Conservation (phyloP, 2,329 filamentous ascomycete species). For the Salinomyces thailandicus region DNA sequence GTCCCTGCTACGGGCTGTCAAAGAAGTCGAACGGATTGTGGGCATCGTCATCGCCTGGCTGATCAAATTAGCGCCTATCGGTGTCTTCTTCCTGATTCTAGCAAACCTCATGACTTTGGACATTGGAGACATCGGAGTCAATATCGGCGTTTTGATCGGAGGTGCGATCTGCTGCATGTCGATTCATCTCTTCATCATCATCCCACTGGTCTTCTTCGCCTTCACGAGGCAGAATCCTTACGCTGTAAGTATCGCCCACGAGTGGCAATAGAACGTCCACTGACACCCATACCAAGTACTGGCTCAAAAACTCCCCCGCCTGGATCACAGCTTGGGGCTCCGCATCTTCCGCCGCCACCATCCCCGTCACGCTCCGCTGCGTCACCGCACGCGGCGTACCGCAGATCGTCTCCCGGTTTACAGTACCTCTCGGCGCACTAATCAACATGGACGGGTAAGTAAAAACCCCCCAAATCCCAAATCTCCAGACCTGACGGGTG, state of each 20-base stretch:
- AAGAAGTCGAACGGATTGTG: slow-evolving; percentile 41
- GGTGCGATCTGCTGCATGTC: slow-evolving; percentile 38
- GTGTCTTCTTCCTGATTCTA: slow-evolving; percentile 46
- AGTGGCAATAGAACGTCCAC: too few relatives aligned
- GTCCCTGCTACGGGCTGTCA: slow-evolving; percentile 34
- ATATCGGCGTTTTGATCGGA: slow-evolving; percentile 42
- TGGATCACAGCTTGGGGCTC: slow-evolving; percentile 48
- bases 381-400: slow-evolving; percentile 34
- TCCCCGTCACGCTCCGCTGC: slow-evolving; percentile 40
- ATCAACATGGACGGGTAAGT: slow-evolving; percentile 41
- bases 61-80: slow-evolving; percentile 41
- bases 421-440: slow-evolving; percentile 39
- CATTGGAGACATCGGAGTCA: slow-evolving; percentile 38
- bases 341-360: slow-evolving; percentile 43
- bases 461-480: slow-evolving; percentile 1
- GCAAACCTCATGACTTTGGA: slow-evolving; percentile 42
- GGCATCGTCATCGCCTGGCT: slow-evolving; percentile 38
- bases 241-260: slow-evolving; percentile 16
- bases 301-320: slow-evolving; percentile 40
- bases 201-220: slow-evolving; percentile 35
- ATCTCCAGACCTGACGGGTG: slow-evolving; percentile 11
- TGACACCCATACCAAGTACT: slow-evolving; percentile 20
- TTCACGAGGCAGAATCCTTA: slow-evolving; percentile 40
- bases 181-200: slow-evolving; percentile 38
- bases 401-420: slow-evolving; percentile 36